These are phyloP conservation scores for Leccinum obscurum DNA, from an alignment of 768 basidiomycete species.

Conservation along the genomic window DNA sequence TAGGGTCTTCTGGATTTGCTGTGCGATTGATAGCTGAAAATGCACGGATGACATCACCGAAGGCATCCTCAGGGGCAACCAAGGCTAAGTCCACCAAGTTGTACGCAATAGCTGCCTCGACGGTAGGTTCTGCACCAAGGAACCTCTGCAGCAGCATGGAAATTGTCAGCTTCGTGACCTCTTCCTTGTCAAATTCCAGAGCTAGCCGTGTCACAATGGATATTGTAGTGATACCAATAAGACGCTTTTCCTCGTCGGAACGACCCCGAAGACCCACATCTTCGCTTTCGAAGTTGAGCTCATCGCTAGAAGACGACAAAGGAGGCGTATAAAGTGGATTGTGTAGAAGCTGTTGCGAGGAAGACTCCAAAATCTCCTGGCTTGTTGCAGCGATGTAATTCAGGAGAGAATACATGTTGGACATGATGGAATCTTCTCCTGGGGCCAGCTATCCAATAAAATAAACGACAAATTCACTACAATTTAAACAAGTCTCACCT, in stretches of 20 bases:
- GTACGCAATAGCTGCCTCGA: constrained; percentile 89
- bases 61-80: constrained; percentile 70
- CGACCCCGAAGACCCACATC: constrained; percentile 65
- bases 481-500: constrained; percentile 42
- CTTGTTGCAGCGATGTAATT: constrained; percentile 88
- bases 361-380: constrained; percentile 66
- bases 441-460: constrained; percentile 61
- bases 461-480: constrained; percentile 3
- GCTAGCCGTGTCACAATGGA: constrained; percentile 87
- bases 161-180: constrained; percentile 85
- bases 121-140: constrained; percentile 79
- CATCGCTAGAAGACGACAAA: constrained; percentile 40
- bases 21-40: constrained; percentile 85
- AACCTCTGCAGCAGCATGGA: constrained; percentile 92
- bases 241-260: constrained; percentile 80
- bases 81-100: constrained; percentile 90
- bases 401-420: constrained; percentile 94
- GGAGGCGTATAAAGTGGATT: constrained; percentile 41
- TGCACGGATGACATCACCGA: constrained; percentile 79
- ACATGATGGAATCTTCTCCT: constrained; percentile 87
- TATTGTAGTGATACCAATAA: constrained; percentile 88
- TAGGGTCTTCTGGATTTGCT: constrained; percentile 85
- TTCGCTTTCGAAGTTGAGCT: constrained; percentile 52
- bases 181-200: constrained; percentile 82
- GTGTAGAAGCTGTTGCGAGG: constrained; percentile 43